Conservation (phyloP, 208 protist genomes). For the Cochliopodium minus region DNA sequence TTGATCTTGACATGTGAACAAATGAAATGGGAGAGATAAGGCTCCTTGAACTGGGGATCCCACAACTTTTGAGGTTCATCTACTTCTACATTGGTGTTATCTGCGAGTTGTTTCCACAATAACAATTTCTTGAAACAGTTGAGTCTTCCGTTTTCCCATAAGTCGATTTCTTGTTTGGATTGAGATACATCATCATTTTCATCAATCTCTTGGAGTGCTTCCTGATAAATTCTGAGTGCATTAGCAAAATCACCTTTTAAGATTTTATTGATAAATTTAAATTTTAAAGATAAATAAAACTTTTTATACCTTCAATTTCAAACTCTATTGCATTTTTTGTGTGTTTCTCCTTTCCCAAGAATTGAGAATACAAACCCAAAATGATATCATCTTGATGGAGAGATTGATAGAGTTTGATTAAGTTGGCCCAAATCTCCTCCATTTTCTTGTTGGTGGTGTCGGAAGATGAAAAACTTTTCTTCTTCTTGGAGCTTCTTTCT, state of each 20-base stretch:
- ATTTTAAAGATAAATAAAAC: too few relatives aligned
- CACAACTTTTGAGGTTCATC: not conserved
- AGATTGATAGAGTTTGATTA: too few relatives aligned
- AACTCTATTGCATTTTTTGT: too few relatives aligned
- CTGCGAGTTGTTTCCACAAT: conserved; percentile 19
- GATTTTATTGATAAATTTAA: not conserved
- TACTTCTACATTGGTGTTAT: not conserved
- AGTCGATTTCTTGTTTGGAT: conserved; percentile 22
- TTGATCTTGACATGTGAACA: not conserved
- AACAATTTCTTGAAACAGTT: conserved; percentile 29
- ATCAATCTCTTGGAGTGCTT: conserved; percentile 14
- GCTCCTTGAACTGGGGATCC: not conserved
- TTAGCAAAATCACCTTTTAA: conserved; percentile 27
- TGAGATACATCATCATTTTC: not conserved
- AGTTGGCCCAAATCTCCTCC: too few relatives aligned
- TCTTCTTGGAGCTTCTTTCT: too few relatives aligned
- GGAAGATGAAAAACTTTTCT: too few relatives aligned
- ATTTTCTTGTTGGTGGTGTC: too few relatives aligned
- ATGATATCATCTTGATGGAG: too few relatives aligned
- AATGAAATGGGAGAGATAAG: not conserved
- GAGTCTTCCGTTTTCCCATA: conserved; percentile 34
- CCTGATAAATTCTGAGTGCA: conserved; percentile 29
- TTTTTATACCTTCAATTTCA: too few relatives aligned
- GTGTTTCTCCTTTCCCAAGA: too few relatives aligned
- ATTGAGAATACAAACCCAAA: too few relatives aligned